Evolutionary conservation across 164 flowering plant species (phyloP).

Genomic region (Dillenia suffruticosa): DNA sequence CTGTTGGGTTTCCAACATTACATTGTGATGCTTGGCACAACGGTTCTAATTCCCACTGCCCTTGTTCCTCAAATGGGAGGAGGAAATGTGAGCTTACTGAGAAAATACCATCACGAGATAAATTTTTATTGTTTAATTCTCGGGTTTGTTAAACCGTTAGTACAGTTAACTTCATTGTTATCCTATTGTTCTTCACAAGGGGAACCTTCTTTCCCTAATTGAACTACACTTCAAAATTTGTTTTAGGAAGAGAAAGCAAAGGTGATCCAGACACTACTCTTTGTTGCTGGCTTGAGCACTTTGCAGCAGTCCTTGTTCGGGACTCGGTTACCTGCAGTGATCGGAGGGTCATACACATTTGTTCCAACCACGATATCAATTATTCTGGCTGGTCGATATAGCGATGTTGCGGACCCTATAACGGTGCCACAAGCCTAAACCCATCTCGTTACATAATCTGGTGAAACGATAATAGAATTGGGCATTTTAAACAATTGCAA

Average conservation of each 20-base stretch:
- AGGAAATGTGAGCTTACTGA: conserved; percentile 65
- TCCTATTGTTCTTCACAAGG: background rate
- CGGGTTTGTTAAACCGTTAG: background rate
- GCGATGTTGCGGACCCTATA: conserved; percentile 46
- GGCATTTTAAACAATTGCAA: too few species aligned
- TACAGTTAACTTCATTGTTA: background rate
- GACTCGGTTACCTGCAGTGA: conserved; percentile 86
- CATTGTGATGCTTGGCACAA: conserved; percentile 93
- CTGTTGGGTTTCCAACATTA: conserved; percentile 96
- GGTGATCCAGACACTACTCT: conserved; percentile 87
- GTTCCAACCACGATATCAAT: conserved; percentile 92
- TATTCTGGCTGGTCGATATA: conserved; percentile 76
- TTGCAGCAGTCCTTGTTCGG: conserved; percentile 74
- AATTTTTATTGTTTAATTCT: background rate
- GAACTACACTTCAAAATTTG: conserved; percentile 2
- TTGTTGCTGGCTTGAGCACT: conserved; percentile 96
- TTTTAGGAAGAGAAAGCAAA: conserved; percentile 83
- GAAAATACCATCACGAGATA: background rate
- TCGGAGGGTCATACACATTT: conserved; percentile 86
- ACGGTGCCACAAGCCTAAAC: conserved; percentile 36
- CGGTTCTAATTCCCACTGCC: conserved; percentile 81
- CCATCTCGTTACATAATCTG: background rate
- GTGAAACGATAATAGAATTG: background rate
- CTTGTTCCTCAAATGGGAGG: conserved; percentile 99
- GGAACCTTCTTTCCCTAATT: background rate